phyloP scores from a whole-genome alignment of 192 early-diverging fungal genomes.

The Obelidium mucronatum region DNA sequence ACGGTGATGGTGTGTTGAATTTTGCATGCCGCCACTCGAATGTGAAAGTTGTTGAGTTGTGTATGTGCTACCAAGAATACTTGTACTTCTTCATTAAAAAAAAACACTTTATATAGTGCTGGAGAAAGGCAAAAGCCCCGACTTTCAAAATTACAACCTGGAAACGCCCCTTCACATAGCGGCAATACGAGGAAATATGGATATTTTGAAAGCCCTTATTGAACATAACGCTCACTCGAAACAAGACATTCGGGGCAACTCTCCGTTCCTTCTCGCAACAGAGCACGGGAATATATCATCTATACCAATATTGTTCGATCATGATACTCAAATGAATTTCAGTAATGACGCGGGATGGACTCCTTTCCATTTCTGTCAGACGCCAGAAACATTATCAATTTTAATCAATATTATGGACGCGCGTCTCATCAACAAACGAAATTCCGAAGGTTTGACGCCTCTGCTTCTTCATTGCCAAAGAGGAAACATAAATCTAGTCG shows the following conservation, averaged over 20 bases:
- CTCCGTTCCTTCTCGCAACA: constrained; percentile 29
- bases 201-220: background rate
- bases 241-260: constrained; percentile 23
- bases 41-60: constrained; percentile 2
- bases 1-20: constrained; percentile 24
- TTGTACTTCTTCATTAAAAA: background rate
- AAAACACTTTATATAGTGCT: constrained; percentile 21
- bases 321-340: background rate
- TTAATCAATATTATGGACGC: background rate
- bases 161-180: constrained; percentile 37
- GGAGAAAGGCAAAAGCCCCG: background rate
- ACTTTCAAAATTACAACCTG: constrained; percentile 32
- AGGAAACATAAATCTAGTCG: constrained; percentile 5
- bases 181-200: background rate
- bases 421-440: background rate
- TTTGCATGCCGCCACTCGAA: constrained; percentile 11
- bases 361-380: background rate
- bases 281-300: no score
- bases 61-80: constrained; percentile 2
- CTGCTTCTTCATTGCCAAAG: constrained; percentile 13
- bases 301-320: no score
- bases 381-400: background rate
- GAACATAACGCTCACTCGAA: background rate
- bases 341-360: background rate
- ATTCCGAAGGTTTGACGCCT: constrained; percentile 26